Conservation (phyloP, 306 rosid species). For the Cyclanthera cordifolia region DNA sequence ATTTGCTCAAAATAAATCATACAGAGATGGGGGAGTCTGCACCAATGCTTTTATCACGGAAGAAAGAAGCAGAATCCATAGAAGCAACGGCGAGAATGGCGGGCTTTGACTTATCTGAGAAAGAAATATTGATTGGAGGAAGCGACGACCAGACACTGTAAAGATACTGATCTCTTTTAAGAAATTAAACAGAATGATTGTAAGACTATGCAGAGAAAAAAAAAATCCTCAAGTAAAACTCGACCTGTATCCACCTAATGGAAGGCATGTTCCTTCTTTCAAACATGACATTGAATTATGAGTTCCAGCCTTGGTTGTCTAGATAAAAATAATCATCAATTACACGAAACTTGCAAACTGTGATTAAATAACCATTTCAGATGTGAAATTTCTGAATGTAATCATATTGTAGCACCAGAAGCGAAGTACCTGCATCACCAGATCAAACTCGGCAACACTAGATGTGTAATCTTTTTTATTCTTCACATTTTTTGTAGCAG, state of each 20-base stretch:
- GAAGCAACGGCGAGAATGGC: conserved; percentile 57
- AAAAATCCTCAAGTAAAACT: too few relatives aligned
- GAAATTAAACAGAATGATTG: background rate
- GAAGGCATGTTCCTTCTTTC: conserved; percentile 64
- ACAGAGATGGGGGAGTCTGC: conserved; percentile 91
- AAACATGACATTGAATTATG: conserved; percentile 72
- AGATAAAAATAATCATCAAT: conserved; percentile 20
- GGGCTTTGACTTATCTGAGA: conserved; percentile 45
- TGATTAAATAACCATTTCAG: background rate
- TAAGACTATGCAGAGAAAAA: background rate
- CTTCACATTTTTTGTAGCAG: conserved; percentile 41
- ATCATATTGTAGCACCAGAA: conserved; percentile 18
- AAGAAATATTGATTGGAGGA: conserved; percentile 61
- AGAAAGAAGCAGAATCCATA: conserved; percentile 94
- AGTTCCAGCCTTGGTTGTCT: conserved; percentile 75
- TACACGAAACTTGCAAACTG: conserved; percentile 6
- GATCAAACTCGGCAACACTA: conserved; percentile 80
- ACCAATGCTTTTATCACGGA: conserved; percentile 75
- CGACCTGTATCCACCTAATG: conserved; percentile 97
- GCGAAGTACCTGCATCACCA: conserved; percentile 75
- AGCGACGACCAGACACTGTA: conserved; percentile 98
- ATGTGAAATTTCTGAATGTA: conserved; percentile 1
- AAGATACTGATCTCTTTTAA: conserved; percentile 23
- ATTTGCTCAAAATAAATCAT: conserved; percentile 22
- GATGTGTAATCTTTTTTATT: conserved; percentile 40